These are phyloP conservation scores for Kluyveromyces dobzhanskii DNA, from an alignment of 805 yeast genomes.

Conservation along the genomic window DNA sequence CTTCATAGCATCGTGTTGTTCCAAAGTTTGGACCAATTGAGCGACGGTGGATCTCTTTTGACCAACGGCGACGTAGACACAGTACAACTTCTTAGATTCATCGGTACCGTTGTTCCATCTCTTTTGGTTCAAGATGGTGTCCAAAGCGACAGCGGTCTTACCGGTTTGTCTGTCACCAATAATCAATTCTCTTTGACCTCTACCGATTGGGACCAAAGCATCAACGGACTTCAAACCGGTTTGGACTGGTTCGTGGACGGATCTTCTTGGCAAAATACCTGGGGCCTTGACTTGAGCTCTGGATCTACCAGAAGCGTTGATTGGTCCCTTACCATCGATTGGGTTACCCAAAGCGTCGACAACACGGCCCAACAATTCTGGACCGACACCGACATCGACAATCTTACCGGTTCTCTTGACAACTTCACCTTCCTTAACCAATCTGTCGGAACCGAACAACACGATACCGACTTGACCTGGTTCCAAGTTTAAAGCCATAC, in stretches of 20 bases:
- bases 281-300: constrained; percentile 99
- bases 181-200: constrained; percentile 99
- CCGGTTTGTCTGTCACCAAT: constrained; percentile 99
- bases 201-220: constrained; percentile 98
- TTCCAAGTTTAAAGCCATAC: constrained; percentile 99
- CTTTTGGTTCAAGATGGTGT: constrained; percentile 98
- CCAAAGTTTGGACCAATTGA: constrained; percentile 98
- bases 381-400: constrained; percentile 99
- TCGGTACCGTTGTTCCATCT: constrained; percentile 94
- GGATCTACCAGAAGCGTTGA: constrained; percentile 71
- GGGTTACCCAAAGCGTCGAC: constrained; percentile 99
- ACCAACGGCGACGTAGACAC: constrained; percentile 99
- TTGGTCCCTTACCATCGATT: constrained; percentile 99
- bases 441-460: constrained; percentile 97
- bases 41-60: constrained; percentile 99
- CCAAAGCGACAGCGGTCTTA: constrained; percentile 98
- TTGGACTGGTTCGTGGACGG: constrained; percentile 99
- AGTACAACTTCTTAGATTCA: constrained; percentile 96
- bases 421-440: constrained; percentile 98
- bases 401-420: constrained; percentile 99
- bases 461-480: constrained; percentile 99
- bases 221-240: constrained; percentile 99
- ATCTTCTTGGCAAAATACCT: constrained; percentile 98
- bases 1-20: constrained; percentile 95
- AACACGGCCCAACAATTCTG: constrained; percentile 96